Evolutionary conservation across 2,329 filamentous ascomycete genomes (phyloP), one percentile per base, ranked within the genome.

Genomic region (Cytospora piceicola): DNA sequence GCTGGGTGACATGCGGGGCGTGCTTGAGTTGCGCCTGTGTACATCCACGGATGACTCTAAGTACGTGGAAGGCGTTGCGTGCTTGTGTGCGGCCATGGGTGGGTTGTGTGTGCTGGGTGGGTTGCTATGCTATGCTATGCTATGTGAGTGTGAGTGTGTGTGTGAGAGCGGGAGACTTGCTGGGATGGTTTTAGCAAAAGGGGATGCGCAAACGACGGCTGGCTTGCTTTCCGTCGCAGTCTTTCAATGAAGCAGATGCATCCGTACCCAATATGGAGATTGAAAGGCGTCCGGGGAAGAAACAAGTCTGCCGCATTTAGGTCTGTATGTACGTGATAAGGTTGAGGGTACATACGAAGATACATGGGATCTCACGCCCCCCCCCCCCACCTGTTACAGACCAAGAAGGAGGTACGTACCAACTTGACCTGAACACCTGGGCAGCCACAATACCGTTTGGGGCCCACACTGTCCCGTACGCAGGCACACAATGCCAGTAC

Each of bases 91-190:
- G 58, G 60, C 56, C 42, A 60, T 36, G 24, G 59, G 49, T 36
- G 24, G 59, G 49, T 65, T 30, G 42, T 65, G 63, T 69, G 65
- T 68, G 65, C 32, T 46, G 9, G 29, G 39, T 36, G 34, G 34
- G 34, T 36, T 36, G 46, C 29, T 17, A 30, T 58, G 32, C 3
- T 29, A 29, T 29, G 27, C 5, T 5, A 29, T n/a, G n/a, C 22
- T 15, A 63, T 70, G 69, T 71, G 69, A n/a, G n/a, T 71, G 66
- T 70, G 65, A 64, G 58, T 65, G 66, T 72, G 59, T 71, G 69
- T 71, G 69, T 71, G 66, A 69, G 65, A 65, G 58, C 66, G 66
- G 62, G 7, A 46, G 42, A 46, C 20, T 36, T 36, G 42, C 42
- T 46, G 22, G 42, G 46, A 49, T 49, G 56, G 29, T 65, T 59